Evolutionary conservation across 257 asterid genomes (phyloP).

Genomic region (Nemophila menziesii): DNA sequence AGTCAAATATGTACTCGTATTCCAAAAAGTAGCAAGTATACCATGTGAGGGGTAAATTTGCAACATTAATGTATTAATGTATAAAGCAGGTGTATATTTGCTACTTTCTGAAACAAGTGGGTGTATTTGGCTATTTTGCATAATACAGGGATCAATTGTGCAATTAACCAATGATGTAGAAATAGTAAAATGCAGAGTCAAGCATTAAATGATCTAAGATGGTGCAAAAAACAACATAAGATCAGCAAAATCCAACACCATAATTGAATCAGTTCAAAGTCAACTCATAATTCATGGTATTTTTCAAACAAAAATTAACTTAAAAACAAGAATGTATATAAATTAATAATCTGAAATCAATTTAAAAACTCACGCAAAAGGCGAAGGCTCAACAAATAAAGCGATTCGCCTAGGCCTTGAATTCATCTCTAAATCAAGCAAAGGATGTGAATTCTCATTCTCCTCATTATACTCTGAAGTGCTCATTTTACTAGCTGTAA

Average conservation of each 20-base stretch:
- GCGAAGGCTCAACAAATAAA: slow-evolving; percentile 97
- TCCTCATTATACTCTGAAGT: slow-evolving; percentile 41
- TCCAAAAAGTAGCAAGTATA: too few relatives aligned
- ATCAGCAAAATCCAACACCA: slow-evolving; percentile 6
- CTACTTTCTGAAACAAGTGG: too few relatives aligned
- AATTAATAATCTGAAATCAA: background rate
- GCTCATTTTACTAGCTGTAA: slow-evolving; percentile 37
- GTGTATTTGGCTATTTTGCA: too few relatives aligned
- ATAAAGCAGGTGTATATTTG: too few relatives aligned
- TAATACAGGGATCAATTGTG: too few relatives aligned
- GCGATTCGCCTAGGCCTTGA: slow-evolving; percentile 83
- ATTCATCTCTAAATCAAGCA: slow-evolving; percentile 45
- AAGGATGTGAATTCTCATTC: slow-evolving; percentile 48
- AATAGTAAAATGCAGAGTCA: too few relatives aligned
- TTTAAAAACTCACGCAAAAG: slow-evolving; percentile 73
- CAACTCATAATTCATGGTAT: slow-evolving; percentile 1
- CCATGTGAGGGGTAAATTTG: too few relatives aligned
- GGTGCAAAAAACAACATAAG: background rate
- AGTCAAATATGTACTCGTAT: too few relatives aligned
- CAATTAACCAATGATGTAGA: too few relatives aligned
- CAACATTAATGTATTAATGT: too few relatives aligned
- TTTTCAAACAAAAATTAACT: background rate
- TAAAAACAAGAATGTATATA: background rate
- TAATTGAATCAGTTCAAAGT: slow-evolving; percentile 4
- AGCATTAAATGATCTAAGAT: background rate